A percentile compares a stretch with the other conserved stretches of the same genome.
Conservation (phyloP, 768 basidiomycete species). For the Mycena polygramma region DNA sequence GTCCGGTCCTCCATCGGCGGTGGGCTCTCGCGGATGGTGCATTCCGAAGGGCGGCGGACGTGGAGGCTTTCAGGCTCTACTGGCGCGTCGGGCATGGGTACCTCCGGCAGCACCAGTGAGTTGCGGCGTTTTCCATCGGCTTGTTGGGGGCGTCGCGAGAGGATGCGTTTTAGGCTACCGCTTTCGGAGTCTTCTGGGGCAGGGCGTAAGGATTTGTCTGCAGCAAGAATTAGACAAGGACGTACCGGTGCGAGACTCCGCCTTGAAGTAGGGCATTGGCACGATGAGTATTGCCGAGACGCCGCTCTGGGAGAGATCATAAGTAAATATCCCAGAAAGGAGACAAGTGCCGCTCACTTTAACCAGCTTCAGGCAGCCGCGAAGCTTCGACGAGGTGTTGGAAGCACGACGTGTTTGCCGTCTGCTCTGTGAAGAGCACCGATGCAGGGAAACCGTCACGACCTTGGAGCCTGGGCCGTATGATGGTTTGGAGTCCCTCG, state of each 20-base stretch:
- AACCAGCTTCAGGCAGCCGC: conserved; percentile 10
- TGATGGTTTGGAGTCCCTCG: background rate
- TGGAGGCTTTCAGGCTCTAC: background rate
- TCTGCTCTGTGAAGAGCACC: background rate
- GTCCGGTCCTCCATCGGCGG: conserved; percentile 9
- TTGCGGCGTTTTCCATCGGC: background rate
- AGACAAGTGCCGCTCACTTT: background rate
- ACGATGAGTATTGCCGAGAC: conserved; percentile 10
- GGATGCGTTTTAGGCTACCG: background rate
- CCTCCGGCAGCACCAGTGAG: conserved; percentile 21
- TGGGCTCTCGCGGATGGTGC: background rate
- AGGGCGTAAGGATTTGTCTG: too few relatives aligned
- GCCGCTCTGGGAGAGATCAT: conserved; percentile 4
- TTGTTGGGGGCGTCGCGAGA: background rate
- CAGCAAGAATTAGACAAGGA: background rate
- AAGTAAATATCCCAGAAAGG: background rate
- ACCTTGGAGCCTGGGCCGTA: background rate
- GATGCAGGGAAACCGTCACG: background rate
- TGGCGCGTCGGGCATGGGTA: background rate
- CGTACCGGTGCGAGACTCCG: background rate
- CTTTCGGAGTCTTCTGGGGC: background rate
- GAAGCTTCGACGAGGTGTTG: background rate
- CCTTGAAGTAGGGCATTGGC: conserved; percentile 12
- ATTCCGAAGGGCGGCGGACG: background rate
- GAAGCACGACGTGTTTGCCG: background rate